phyloP scores from a whole-genome alignment of 106 monocot species.

The Hemerocallis citrina region DNA sequence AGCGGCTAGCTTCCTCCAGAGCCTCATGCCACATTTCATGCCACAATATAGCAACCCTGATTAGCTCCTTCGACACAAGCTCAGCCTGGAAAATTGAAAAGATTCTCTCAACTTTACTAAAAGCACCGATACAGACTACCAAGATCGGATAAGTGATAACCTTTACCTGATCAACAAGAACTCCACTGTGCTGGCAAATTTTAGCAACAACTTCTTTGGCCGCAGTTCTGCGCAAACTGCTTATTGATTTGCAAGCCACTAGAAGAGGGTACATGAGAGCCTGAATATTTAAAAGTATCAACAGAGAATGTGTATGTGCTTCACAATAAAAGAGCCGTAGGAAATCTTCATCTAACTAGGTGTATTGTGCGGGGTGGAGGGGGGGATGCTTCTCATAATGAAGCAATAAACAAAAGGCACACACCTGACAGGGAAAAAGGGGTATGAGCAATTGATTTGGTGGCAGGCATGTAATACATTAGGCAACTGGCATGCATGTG shows the following conservation, averaged over 20 bases:
- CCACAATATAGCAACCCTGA: conserved; percentile 98
- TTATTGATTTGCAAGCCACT: conserved; percentile 99
- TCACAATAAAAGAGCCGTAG: too few relatives aligned
- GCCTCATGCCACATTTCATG: conserved; percentile 99
- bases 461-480: too few relatives aligned
- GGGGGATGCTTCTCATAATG: too few relatives aligned
- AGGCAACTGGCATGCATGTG: too few relatives aligned
- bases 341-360: too few relatives aligned
- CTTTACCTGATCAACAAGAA: conserved; percentile 88
- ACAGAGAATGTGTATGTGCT: too few relatives aligned
- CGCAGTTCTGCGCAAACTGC: conserved; percentile 71
- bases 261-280: conserved; percentile 97
- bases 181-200: conserved; percentile 93
- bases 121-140: background rate
- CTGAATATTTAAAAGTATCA: conserved; percentile 19
- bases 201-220: conserved; percentile 97
- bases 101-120: background rate
- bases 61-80: conserved; percentile 96
- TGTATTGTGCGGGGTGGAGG: too few relatives aligned
- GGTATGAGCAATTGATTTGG: too few relatives aligned
- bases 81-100: conserved; percentile 60
- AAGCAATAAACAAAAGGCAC: too few relatives aligned
- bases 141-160: background rate
- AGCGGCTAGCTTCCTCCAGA: conserved; percentile 96
- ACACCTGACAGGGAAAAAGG: too few relatives aligned